phyloP scores from a whole-genome alignment of 495 filamentous ascomycete species.

The Peziza echinospora region DNA sequence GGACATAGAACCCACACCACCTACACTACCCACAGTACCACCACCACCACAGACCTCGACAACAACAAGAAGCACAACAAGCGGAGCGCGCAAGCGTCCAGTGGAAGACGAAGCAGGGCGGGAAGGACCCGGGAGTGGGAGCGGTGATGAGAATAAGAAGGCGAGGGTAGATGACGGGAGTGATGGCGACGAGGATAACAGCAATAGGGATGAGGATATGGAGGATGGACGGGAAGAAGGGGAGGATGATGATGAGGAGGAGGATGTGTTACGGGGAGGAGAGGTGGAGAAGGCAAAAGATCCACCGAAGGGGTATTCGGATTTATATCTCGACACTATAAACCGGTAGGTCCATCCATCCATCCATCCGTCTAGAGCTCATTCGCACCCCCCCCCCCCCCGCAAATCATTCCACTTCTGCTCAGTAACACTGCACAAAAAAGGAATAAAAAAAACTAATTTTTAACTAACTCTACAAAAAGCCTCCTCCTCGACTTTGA shows the following conservation, averaged over 20 bases:
- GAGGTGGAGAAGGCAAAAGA: conserved; percentile 31
- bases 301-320: conserved; percentile 72
- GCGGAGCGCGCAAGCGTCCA: no score
- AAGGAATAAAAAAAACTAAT: not conserved
- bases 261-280: conserved; percentile 26
- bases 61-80: no score
- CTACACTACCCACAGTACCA: no score
- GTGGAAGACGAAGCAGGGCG: no score
- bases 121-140: no score
- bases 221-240: conserved; percentile 26
- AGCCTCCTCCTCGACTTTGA: conserved; percentile 89
- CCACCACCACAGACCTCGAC: no score
- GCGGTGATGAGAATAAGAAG: no score
- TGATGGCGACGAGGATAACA: conserved; percentile 4
- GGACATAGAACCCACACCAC: no score
- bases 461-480: conserved; percentile 11
- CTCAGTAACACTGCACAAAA: not conserved
- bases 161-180: not conserved
- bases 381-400: no score
- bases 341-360: no score
- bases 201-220: conserved; percentile 21
- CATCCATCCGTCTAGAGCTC: no score
- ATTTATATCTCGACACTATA: conserved; percentile 97
- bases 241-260: conserved; percentile 23
- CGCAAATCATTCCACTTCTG: conserved; percentile 24